phyloP scores from a whole-genome alignment of 805 yeast species.

The Candida bentonensis region DNA sequence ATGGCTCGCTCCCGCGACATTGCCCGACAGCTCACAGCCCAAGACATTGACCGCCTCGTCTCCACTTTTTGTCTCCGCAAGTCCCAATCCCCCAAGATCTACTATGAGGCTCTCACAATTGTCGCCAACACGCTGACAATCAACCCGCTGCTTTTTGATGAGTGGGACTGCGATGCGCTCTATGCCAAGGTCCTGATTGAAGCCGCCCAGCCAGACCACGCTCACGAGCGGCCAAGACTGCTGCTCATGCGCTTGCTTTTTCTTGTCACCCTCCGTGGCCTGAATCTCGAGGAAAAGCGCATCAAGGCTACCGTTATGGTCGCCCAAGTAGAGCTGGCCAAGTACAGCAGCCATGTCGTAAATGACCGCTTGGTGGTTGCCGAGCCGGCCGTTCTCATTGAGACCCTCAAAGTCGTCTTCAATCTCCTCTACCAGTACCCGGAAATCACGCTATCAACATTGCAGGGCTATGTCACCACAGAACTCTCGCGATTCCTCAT shows the following conservation, averaged over 20 bases:
- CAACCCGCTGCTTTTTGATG: neutral
- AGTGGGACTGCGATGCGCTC: neutral
- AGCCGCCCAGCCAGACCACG: neutral
- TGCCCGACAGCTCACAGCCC: neutral
- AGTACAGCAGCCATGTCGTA: neutral
- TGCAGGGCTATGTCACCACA: constrained; percentile 4
- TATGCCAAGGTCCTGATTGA: neutral
- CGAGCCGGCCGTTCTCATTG: constrained; percentile 4
- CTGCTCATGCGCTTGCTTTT: constrained; percentile 7
- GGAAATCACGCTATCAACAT: constrained; percentile 1
- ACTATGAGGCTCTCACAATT: neutral
- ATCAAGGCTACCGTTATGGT: constrained; percentile 4
- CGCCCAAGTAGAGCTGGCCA: constrained; percentile 1
- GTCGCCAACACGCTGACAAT: neutral
- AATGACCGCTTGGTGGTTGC: constrained; percentile 2
- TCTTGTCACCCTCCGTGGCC: constrained; percentile 7
- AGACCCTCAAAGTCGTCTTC: constrained; percentile 8
- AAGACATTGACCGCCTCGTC: neutral
- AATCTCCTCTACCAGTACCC: constrained; percentile 9
- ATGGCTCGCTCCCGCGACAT: neutral
- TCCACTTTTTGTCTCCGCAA: neutral
- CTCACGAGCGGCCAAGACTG: constrained; percentile 2
- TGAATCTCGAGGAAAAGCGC: constrained; percentile 1
- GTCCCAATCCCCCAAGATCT: neutral
- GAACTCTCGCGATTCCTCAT: constrained; percentile 4